A percentile compares a stretch with the other conserved stretches of the same genome.
These are phyloP conservation scores for Suillus subaureus DNA, from an alignment of 768 basidiomycete genomes.

Conservation along the genomic window DNA sequence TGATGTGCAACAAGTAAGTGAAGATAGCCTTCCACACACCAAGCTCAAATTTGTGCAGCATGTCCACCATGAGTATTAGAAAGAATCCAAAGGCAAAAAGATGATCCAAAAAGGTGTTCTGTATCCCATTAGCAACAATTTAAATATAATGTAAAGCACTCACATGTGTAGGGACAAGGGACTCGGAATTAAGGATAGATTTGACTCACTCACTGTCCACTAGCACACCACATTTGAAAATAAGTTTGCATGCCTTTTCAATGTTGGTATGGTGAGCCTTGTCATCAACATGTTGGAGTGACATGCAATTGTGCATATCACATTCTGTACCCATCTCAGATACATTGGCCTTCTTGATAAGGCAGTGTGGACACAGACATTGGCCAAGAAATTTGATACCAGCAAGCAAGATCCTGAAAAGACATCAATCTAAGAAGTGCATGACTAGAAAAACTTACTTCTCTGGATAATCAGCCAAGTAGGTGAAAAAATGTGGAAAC, in stretches of 20 bases:
- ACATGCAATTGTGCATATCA: slow-evolving; percentile 4
- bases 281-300: not conserved
- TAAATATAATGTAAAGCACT: not conserved
- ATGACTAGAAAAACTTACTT: slow-evolving; percentile 1
- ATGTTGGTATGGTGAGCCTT: not conserved
- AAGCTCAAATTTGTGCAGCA: slow-evolving; percentile 42
- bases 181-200: not conserved
- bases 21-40: slow-evolving; percentile 41
- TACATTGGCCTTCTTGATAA: slow-evolving; percentile 12
- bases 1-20: slow-evolving; percentile 20
- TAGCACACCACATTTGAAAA: not conserved
- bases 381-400: slow-evolving; percentile 24
- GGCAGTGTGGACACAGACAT: slow-evolving; percentile 23
- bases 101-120: slow-evolving; percentile 37
- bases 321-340: slow-evolving; percentile 11
- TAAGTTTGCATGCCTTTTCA: too few species aligned
- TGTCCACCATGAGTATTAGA: slow-evolving; percentile 31
- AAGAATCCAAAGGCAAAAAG: slow-evolving; percentile 23
- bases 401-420: slow-evolving; percentile 17
- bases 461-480: slow-evolving; percentile 28
- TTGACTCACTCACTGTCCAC: slow-evolving; percentile 8
- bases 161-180: slow-evolving; percentile 3
- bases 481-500: slow-evolving; percentile 14
- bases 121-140: not conserved
- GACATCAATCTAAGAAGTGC: not conserved